Evolutionary conservation across 116 monocot species (phyloP).

Genomic region (Phalaenopsis hybrid): DNA sequence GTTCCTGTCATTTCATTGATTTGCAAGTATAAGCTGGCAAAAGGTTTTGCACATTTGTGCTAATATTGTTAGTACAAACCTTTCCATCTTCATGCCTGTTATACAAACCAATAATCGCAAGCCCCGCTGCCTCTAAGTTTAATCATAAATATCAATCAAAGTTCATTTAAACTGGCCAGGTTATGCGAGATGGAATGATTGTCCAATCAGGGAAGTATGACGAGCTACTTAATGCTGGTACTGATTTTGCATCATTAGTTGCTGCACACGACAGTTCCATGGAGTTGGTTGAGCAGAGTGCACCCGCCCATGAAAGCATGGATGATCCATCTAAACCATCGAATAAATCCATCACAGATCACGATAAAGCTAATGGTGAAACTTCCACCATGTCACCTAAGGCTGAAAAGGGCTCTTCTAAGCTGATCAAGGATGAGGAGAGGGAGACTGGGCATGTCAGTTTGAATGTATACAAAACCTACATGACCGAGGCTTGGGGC

Average conservation of each 20-base stretch:
- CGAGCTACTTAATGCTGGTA: constrained; percentile 39
- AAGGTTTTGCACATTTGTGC: background rate
- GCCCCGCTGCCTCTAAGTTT: background rate
- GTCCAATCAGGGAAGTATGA: constrained; percentile 70
- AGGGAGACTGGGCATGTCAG: constrained; percentile 63
- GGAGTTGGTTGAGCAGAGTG: constrained; percentile 63
- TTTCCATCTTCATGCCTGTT: background rate
- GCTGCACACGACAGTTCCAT: constrained; percentile 78
- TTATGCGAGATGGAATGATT: constrained; percentile 65
- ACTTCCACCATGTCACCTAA: constrained; percentile 19
- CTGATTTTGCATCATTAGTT: constrained; percentile 62
- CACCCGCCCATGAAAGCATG: background rate
- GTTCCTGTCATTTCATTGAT: background rate
- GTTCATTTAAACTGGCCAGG: constrained; percentile 21
- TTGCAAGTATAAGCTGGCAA: background rate
- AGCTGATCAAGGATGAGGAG: constrained; percentile 71
- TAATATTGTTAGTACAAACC: background rate
- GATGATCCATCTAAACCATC: constrained; percentile 12
- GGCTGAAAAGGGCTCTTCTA: constrained; percentile 41
- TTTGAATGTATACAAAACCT: constrained; percentile 65
- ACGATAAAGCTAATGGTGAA: constrained; percentile 18
- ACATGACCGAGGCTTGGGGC: constrained; percentile 82
- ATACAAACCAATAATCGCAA: background rate
- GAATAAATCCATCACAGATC: constrained; percentile 11
- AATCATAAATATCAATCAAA: background rate